A percentile compares a stretch with the other conserved stretches of the same genome.
These are phyloP conservation scores for Ceratobasidium sp. DNA, from an alignment of 1,284 basidiomycete species.

Conservation along the genomic window DNA sequence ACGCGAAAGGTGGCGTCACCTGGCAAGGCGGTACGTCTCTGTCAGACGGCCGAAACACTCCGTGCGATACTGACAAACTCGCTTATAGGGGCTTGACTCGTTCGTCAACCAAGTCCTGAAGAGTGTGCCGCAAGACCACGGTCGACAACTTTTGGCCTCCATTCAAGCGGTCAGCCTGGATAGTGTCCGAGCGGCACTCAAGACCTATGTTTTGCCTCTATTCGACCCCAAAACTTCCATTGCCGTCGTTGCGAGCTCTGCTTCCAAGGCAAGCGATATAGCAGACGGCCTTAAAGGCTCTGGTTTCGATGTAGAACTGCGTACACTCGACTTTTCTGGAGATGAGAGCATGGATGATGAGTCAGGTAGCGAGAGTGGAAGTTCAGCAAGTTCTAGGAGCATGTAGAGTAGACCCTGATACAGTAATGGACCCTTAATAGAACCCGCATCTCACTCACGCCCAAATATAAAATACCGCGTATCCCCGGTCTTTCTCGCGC, in stretches of 20 bases:
- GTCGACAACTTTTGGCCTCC: constrained; percentile 80
- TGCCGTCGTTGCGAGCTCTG: constrained; percentile 85
- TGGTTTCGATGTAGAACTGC: constrained; percentile 86
- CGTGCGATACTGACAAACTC: neutral
- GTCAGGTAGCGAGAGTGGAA: constrained; percentile 58
- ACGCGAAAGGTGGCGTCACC: constrained; percentile 88
- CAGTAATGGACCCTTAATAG: constrained; percentile 25
- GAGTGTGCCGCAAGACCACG: constrained; percentile 79
- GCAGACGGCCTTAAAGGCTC: constrained; percentile 70
- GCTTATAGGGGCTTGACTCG: constrained; percentile 75
- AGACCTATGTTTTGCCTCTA: constrained; percentile 86
- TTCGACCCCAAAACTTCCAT: constrained; percentile 86
- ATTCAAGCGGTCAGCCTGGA: constrained; percentile 84
- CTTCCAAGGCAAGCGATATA: constrained; percentile 84
- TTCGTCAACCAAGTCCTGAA: constrained; percentile 91
- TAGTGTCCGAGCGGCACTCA: constrained; percentile 78
- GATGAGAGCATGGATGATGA: constrained; percentile 62
- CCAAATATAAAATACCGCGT: constrained; percentile 45
- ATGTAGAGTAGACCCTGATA: constrained; percentile 48
- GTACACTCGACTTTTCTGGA: constrained; percentile 76
- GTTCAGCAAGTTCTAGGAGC: constrained; percentile 47
- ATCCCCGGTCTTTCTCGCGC: constrained; percentile 3
- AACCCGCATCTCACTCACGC: neutral
- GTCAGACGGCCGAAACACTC: neutral
- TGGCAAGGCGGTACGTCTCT: constrained; percentile 77